Conservation (phyloP, 176 grass and related monocot species). For the Ampelocalamus luodianensis region DNA sequence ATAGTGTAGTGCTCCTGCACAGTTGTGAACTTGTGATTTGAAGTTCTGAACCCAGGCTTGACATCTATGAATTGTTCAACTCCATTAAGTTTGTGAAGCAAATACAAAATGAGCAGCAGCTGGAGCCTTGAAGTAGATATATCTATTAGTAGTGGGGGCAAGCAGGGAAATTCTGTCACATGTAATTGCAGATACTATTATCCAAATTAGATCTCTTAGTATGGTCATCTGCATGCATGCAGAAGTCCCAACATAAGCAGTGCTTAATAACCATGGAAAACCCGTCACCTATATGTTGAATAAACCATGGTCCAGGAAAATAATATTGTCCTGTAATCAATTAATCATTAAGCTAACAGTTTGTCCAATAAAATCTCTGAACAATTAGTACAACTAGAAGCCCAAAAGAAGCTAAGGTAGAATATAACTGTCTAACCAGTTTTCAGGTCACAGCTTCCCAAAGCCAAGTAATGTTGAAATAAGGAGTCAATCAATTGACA, state of each 20-base stretch:
- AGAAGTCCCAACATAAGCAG: background rate
- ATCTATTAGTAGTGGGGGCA: background rate
- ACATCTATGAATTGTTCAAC: slow-evolving; percentile 4
- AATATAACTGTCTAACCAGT: background rate
- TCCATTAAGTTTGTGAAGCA: background rate
- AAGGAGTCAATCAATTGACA: background rate
- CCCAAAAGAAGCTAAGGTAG: background rate
- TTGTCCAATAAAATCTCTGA: background rate
- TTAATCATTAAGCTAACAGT: background rate
- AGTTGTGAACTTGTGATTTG: background rate
- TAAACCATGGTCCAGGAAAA: slow-evolving; percentile 1
- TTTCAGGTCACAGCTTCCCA: background rate
- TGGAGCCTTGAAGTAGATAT: background rate
- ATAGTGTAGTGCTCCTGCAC: background rate
- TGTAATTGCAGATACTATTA: slow-evolving; percentile 7
- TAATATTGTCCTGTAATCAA: background rate
- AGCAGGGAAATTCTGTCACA: background rate
- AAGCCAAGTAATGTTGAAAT: background rate
- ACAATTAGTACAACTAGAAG: background rate
- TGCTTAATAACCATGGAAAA: background rate
- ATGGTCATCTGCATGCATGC: background rate
- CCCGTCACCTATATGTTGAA: background rate
- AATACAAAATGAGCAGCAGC: background rate
- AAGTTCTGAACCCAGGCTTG: background rate
- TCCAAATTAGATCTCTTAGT: background rate